Base-by-base conservation (phyloP, 495 filamentous ascomycete species). In the Lasiosphaeria hispida region DNA sequence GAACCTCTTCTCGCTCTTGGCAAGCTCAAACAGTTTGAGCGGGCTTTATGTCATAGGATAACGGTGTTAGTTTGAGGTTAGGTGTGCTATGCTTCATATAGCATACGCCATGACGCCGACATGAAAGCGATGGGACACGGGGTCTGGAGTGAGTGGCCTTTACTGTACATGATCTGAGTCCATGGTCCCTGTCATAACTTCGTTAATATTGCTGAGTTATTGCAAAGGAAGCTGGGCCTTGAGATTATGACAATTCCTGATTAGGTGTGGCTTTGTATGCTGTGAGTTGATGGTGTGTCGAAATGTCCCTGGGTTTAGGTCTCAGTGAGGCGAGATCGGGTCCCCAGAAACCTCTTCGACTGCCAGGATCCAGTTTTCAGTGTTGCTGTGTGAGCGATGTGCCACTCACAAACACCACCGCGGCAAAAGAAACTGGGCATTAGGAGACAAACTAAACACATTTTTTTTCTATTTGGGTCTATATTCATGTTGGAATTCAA, bases 11-110 rank as follows among this genome's bases (percentile, higher is more conserved):
- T 83, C 68, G 19, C 70, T 69, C 62, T 75, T 79, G 15, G 83
- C 78, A n/a, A 72, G 64, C 58, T 82, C 76, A 61, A 87, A 85
- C 40, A 87, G 63, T 55, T 78, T 78, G 38, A 86, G 73, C 14
- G 83, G 83, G 62, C 83, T 86, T 52, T 33, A 19, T 49, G 23
- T 5, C 23, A 30, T 17, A 36, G 10, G 38, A 43, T 2, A 30
- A 30, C 18, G 23, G 19, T 7, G 10, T 60, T 14, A 59, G 52
- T 33, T 34, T 9, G 15, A 5, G 1, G 18, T 54, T 23, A 14
- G 7, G 40, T 30, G 10, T 6, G 11, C 4, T 30, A 38, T 23
- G 17, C 1, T 14, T 14, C n/a, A n/a, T n/a, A 5, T n/a, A 39
- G 13, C 35, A 36, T 15, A 13, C 23, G 6, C 10, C 14, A 13